Evolutionary conservation across 75 land plant species (phyloP).

Genomic region (Picea glauca): DNA sequence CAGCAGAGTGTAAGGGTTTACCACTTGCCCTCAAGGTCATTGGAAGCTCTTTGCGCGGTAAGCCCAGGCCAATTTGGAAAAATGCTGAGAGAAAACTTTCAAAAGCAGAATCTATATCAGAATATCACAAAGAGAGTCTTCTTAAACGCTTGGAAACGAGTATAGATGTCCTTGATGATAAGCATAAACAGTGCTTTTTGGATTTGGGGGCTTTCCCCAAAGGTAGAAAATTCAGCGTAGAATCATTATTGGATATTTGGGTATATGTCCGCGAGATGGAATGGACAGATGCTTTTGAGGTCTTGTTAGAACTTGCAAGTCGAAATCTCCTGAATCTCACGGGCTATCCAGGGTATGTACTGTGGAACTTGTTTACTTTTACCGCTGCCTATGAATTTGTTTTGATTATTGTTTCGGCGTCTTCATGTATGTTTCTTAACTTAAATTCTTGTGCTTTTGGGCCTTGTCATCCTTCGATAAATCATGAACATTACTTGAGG

Average conservation of each 20-base stretch:
- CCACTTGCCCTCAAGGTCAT: conserved; percentile 67
- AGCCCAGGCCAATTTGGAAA: conserved; percentile 34
- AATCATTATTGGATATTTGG: conserved; percentile 53
- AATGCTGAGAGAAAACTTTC: conserved; percentile 41
- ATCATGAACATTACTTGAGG: neutral
- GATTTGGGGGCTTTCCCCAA: conserved; percentile 62
- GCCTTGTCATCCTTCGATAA: neutral
- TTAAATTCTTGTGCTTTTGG: too few species aligned
- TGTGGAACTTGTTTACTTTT: too few species aligned
- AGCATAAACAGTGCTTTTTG: conserved; percentile 49
- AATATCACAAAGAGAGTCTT: conserved; percentile 40
- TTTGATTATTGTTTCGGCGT: neutral
- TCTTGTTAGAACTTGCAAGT: conserved; percentile 46
- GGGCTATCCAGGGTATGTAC: neutral
- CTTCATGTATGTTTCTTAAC: neutral
- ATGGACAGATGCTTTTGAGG: conserved; percentile 47
- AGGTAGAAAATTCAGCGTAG: conserved; percentile 50
- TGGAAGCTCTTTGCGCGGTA: conserved; percentile 44
- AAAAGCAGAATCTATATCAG: conserved; percentile 34
- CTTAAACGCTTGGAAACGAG: conserved; percentile 45
- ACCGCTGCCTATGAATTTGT: too few species aligned
- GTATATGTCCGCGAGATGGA: conserved; percentile 45
- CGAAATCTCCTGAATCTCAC: conserved; percentile 47
- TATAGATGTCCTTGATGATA: conserved; percentile 22
- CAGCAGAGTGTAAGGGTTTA: conserved; percentile 52